Conservation (phyloP, 176 grass and related monocot species). For the Tillandsia fasciculata region DNA sequence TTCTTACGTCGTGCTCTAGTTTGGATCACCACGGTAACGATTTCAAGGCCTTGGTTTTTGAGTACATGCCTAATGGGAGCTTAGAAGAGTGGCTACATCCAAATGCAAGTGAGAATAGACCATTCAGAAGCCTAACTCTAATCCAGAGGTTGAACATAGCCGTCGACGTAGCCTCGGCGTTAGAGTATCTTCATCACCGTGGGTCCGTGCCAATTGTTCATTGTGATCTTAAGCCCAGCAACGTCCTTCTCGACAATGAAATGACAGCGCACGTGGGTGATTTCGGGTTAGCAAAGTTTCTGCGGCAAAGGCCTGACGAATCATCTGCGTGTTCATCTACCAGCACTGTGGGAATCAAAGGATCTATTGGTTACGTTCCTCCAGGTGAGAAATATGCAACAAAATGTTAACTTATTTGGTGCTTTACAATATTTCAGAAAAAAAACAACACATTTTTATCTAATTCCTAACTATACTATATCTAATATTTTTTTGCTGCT, state of each 20-base stretch:
- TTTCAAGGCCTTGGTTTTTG: conserved; percentile 51
- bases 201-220: conserved; percentile 20
- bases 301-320: not conserved
- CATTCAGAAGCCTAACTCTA: conserved; percentile 16
- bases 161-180: conserved; percentile 32
- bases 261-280: conserved; percentile 20
- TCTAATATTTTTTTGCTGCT: no score
- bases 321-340: not conserved
- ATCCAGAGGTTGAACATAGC: conserved; percentile 28
- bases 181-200: conserved; percentile 46
- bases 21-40: conserved; percentile 32
- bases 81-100: conserved; percentile 44
- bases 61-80: conserved; percentile 39
- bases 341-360: conserved; percentile 13
- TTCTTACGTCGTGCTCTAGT: conserved; percentile 40
- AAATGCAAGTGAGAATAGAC: not conserved
- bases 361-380: conserved; percentile 40
- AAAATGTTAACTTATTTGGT: not conserved
- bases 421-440: not conserved
- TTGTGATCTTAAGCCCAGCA: conserved; percentile 11
- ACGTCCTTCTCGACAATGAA: conserved; percentile 35
- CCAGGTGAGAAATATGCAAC: conserved; percentile 9
- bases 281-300: conserved; percentile 34
- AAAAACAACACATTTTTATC: not conserved
- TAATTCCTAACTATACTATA: not conserved